Conservation (phyloP, 1,139 yeast species). For the Yamadazyma sp. region DNA sequence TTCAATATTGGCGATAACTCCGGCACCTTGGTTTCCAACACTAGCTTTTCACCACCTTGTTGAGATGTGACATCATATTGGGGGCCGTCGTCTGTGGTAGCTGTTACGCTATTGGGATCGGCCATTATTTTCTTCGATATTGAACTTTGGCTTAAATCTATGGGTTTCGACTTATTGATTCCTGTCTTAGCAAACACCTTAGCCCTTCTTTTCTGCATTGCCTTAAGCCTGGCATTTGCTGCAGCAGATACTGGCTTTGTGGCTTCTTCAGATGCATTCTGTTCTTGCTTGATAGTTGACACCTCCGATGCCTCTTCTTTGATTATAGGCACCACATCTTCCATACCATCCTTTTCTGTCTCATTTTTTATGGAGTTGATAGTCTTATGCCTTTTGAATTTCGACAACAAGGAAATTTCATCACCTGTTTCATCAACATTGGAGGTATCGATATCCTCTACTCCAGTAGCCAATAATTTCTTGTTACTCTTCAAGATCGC, state of each 20-base stretch:
- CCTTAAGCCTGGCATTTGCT: constrained; percentile 80
- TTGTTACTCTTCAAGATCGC: constrained; percentile 69
- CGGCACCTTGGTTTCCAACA: constrained; percentile 74
- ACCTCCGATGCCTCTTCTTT: constrained; percentile 11
- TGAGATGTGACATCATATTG: constrained; percentile 71
- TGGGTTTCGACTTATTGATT: constrained; percentile 51
- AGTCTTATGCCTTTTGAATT: constrained; percentile 39
- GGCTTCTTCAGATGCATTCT: constrained; percentile 8
- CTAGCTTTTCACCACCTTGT: constrained; percentile 76
- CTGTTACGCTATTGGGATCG: constrained; percentile 20
- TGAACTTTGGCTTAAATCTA: constrained; percentile 78
- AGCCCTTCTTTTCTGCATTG: constrained; percentile 91
- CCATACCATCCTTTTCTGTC: constrained; percentile 7
- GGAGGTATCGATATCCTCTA: constrained; percentile 36
- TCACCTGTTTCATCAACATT: constrained; percentile 18
- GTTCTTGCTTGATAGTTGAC: constrained; percentile 16
- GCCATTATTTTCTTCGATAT: constrained; percentile 60
- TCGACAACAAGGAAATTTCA: constrained; percentile 29
- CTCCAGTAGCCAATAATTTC: constrained; percentile 70
- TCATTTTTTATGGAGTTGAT: constrained; percentile 17
- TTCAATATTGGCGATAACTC: constrained; percentile 70
- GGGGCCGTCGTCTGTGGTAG: constrained; percentile 18
- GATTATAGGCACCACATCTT: constrained; percentile 8
- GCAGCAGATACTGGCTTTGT: constrained; percentile 25
- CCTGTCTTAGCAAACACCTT: constrained; percentile 73